These are phyloP conservation scores for Schizophyllum commune DNA, from an alignment of 1,284 basidiomycete species.

Conservation along the genomic window DNA sequence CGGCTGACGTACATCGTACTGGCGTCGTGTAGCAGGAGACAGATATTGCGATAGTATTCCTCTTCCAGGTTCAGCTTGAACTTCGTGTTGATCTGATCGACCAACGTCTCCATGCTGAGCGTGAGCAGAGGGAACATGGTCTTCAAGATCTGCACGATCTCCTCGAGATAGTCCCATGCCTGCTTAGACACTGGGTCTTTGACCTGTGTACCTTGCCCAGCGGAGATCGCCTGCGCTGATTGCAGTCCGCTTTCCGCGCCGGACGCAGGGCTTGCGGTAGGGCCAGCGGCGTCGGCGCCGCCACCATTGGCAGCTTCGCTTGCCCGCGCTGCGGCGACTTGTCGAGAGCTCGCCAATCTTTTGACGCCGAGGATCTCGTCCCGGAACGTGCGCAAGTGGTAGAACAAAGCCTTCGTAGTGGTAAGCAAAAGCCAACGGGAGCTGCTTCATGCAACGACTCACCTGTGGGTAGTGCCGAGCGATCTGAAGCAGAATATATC, in stretches of 20 bases:
- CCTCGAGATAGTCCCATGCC: conserved; percentile 90
- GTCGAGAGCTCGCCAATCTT: conserved; percentile 18
- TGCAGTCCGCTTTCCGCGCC: not conserved
- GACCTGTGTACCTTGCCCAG: conserved; percentile 19
- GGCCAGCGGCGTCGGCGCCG: not conserved
- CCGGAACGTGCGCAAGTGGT: conserved; percentile 85
- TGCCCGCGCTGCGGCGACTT: not conserved
- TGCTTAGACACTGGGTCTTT: conserved; percentile 47
- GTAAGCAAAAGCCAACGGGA: conserved; percentile 10
- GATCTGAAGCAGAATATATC: conserved; percentile 84
- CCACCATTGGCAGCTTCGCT: not conserved
- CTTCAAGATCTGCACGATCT: conserved; percentile 92
- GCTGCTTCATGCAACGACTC: conserved; percentile 18
- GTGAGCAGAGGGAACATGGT: conserved; percentile 95
- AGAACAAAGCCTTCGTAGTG: conserved; percentile 79
- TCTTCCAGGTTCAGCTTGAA: conserved; percentile 93
- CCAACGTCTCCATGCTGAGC: conserved; percentile 94
- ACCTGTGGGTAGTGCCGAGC: conserved; percentile 94
- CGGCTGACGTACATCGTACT: conserved; percentile 69
- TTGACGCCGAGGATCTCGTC: conserved; percentile 75
- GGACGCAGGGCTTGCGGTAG: not conserved
- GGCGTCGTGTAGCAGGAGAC: conserved; percentile 73
- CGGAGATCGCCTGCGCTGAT: conserved; percentile 9
- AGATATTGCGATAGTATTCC: conserved; percentile 90
- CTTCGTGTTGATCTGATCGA: conserved; percentile 88